These are phyloP conservation scores for Torulaspora gathmanii DNA, from an alignment of 805 yeast genomes.

Conservation along the genomic window DNA sequence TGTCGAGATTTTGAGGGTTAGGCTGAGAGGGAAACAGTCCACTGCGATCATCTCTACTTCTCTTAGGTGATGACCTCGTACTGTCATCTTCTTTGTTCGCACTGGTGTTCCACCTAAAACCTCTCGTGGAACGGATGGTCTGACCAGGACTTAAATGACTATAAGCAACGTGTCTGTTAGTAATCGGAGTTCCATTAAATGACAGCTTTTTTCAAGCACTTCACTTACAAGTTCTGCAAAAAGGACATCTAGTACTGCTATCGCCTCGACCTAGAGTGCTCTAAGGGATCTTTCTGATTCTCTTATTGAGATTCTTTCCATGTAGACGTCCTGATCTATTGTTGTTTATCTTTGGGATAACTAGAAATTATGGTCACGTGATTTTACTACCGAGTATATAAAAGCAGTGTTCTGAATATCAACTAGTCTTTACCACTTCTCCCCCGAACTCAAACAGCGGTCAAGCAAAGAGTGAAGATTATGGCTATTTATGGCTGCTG, in stretches of 20 bases:
- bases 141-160: constrained; percentile 45
- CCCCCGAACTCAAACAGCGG: no score
- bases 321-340: not conserved
- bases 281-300: not conserved
- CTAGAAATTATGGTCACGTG: not conserved
- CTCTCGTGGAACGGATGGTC: constrained; percentile 45
- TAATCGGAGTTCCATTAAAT: not conserved
- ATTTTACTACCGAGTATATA: not conserved
- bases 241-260: constrained; percentile 23
- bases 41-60: constrained; percentile 6
- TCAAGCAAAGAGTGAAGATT: no score
- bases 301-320: not conserved
- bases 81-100: constrained; percentile 10
- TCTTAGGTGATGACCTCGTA: constrained; percentile 10
- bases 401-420: no score
- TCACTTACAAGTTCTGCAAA: constrained; percentile 30
- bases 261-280: not conserved
- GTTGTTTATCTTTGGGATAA: not conserved
- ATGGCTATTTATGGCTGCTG: no score
- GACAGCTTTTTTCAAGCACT: not conserved
- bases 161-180: constrained; percentile 7
- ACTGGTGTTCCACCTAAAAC: constrained; percentile 39
- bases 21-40: constrained; percentile 5
- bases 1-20: constrained; percentile 8
- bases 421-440: no score